phyloP scores from a whole-genome alignment of 169 alveolate species.

The Pseudocohnilembus persalinus region DNA sequence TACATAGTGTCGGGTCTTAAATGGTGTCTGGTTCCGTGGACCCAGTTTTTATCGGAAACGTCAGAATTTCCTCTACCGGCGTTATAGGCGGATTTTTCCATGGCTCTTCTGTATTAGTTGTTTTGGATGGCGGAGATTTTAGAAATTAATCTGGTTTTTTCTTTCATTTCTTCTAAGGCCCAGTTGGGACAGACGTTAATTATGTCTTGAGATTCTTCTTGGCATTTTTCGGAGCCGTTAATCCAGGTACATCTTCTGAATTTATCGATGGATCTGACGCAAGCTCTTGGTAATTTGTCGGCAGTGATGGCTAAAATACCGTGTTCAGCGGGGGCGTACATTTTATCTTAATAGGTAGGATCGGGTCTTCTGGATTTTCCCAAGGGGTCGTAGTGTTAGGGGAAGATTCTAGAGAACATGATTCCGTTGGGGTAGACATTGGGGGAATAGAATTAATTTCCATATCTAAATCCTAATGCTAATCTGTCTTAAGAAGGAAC shows the following conservation, averaged over 20 bases:
- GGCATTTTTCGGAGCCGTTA: constrained; percentile 35
- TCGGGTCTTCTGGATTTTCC: constrained; percentile 20
- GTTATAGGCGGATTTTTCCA: constrained; percentile 31
- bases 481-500: constrained; percentile 40
- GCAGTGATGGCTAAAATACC: constrained; percentile 27
- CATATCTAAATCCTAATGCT: constrained; percentile 41
- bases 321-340: constrained; percentile 9
- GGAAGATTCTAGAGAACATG: constrained; percentile 39
- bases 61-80: constrained; percentile 33
- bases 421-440: constrained; percentile 44
- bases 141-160: constrained; percentile 27
- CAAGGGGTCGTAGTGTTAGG: constrained; percentile 44
- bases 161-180: constrained; percentile 48
- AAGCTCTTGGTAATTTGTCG: constrained; percentile 44
- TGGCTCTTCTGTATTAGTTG: constrained; percentile 9
- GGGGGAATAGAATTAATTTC: constrained; percentile 37
- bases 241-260: constrained; percentile 41
- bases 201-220: constrained; percentile 36
- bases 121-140: constrained; percentile 33
- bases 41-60: constrained; percentile 46
- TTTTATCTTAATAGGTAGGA: constrained; percentile 24
- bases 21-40: constrained; percentile 42
- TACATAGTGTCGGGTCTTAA: constrained; percentile 51
- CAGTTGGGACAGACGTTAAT: constrained; percentile 46
- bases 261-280: constrained; percentile 33